Evolutionary conservation across 2,329 filamentous ascomycete species (phyloP).

Genomic region (Nannizziopsis arthrosporioides): DNA sequence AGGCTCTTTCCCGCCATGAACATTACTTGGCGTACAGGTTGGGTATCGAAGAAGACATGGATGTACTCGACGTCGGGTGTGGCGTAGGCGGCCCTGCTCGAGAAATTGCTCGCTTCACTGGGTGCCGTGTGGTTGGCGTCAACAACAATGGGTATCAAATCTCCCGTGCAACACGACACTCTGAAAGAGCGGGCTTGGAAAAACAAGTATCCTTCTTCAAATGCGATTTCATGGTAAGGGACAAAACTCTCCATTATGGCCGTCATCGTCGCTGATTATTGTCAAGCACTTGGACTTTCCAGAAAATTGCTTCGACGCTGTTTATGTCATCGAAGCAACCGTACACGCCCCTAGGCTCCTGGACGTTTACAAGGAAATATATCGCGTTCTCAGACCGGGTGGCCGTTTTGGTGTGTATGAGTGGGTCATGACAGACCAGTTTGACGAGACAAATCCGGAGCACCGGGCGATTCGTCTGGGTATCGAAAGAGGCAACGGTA

Average conservation of each 20-base stretch:
- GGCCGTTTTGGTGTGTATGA: conserved; percentile 59
- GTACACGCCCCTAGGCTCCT: conserved; percentile 21
- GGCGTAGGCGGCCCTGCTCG: conserved; percentile 23
- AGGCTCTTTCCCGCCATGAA: conserved; percentile 19
- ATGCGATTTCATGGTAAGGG: conserved; percentile 20
- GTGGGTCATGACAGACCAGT: conserved; percentile 41
- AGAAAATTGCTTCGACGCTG: conserved; percentile 21
- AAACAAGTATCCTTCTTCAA: conserved; percentile 17
- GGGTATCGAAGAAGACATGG: conserved; percentile 18
- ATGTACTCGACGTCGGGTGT: conserved; percentile 25
- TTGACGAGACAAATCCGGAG: conserved; percentile 17
- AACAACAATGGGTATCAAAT: conserved; percentile 23
- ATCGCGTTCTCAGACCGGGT: conserved; percentile 23
- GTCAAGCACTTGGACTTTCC: conserved; percentile 18
- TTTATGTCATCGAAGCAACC: conserved; percentile 24
- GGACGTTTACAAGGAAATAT: conserved; percentile 20
- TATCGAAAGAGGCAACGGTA: conserved; percentile 22
- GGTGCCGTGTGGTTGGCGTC: conserved; percentile 21
- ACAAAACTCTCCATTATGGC: background rate
- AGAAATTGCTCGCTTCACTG: conserved; percentile 22
- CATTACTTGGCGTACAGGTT: conserved; percentile 22
- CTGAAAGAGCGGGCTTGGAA: conserved; percentile 12
- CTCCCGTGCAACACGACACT: conserved; percentile 17
- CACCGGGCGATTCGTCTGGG: conserved; percentile 20
- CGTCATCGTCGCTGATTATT: background rate